phyloP scores from a whole-genome alignment of 1,284 basidiomycete genomes.

The Melampsora larici-populina region DNA sequence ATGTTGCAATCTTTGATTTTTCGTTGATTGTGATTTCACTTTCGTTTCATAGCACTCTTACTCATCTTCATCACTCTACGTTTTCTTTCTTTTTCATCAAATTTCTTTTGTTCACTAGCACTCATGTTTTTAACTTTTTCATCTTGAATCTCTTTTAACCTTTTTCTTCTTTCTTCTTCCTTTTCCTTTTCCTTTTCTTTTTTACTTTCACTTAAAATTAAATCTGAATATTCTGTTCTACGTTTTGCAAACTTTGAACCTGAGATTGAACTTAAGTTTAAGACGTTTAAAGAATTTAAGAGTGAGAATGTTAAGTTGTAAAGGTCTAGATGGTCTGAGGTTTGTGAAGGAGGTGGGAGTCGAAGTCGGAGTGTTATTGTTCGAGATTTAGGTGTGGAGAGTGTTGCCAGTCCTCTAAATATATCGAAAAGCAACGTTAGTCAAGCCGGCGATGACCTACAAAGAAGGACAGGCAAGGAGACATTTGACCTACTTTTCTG shows the following conservation, averaged over 20 bases:
- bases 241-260: slow-evolving; percentile 18
- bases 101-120: slow-evolving; percentile 34
- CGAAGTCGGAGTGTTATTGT: slow-evolving; percentile 33
- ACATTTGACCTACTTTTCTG: not conserved
- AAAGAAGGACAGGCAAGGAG: not conserved
- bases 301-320: slow-evolving; percentile 27
- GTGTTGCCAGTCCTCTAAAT: slow-evolving; percentile 12
- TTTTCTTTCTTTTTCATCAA: slow-evolving; percentile 32
- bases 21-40: not conserved
- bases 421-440: not conserved
- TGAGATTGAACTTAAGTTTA: slow-evolving; percentile 7
- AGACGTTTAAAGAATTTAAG: slow-evolving; percentile 18
- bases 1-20: not conserved
- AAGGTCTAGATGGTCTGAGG: slow-evolving; percentile 5
- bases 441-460: not conserved
- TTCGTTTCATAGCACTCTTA: slow-evolving; percentile 33
- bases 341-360: slow-evolving; percentile 17
- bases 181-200: slow-evolving; percentile 19
- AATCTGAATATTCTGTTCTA: slow-evolving; percentile 16
- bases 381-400: slow-evolving; percentile 5
- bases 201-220: slow-evolving; percentile 14
- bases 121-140: slow-evolving; percentile 36
- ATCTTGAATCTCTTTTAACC: slow-evolving; percentile 28
- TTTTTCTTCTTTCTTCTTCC: slow-evolving; percentile 38
- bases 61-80: slow-evolving; percentile 35